Conservation (phyloP, 2,329 filamentous ascomycete species). For the Hypoxylon sp. region DNA sequence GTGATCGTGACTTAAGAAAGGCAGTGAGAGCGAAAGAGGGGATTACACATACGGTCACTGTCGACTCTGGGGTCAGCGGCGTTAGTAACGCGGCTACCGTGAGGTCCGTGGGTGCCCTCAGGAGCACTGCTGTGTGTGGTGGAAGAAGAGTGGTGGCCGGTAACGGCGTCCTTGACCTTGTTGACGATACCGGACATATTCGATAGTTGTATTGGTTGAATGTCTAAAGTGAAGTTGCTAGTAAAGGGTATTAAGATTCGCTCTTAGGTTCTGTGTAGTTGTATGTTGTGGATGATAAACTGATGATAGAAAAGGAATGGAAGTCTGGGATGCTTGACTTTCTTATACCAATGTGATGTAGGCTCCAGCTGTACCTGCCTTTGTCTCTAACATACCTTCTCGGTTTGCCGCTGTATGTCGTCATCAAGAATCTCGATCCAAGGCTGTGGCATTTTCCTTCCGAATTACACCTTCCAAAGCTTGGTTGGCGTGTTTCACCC, state of each 20-base stretch:
- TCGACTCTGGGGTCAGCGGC: conserved; percentile 54
- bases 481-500: conserved; percentile 15
- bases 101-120: conserved; percentile 52
- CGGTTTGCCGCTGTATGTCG: conserved; percentile 33
- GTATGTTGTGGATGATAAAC: conserved; percentile 10
- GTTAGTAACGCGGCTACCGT: conserved; percentile 48
- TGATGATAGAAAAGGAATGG: not conserved
- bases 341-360: conserved; percentile 31
- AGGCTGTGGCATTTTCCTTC: conserved; percentile 8
- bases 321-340: conserved; percentile 8
- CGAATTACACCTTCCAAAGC: conserved; percentile 27
- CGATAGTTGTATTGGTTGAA: conserved; percentile 40
- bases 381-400: conserved; percentile 21
- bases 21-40: not conserved
- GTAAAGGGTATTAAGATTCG: conserved; percentile 21
- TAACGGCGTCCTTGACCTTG: conserved; percentile 70
- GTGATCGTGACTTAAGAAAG: not conserved
- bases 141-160: conserved; percentile 57
- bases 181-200: conserved; percentile 70
- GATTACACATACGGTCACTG: conserved; percentile 47
- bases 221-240: conserved; percentile 1
- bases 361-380: conserved; percentile 6
- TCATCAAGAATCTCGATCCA: conserved; percentile 43
- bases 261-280: conserved; percentile 21
- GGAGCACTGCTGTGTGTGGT: conserved; percentile 45